Evolutionary conservation across 768 basidiomycete species (phyloP), one percentile per base, ranked within the genome.

Genomic region (Pleurotus eryngii): DNA sequence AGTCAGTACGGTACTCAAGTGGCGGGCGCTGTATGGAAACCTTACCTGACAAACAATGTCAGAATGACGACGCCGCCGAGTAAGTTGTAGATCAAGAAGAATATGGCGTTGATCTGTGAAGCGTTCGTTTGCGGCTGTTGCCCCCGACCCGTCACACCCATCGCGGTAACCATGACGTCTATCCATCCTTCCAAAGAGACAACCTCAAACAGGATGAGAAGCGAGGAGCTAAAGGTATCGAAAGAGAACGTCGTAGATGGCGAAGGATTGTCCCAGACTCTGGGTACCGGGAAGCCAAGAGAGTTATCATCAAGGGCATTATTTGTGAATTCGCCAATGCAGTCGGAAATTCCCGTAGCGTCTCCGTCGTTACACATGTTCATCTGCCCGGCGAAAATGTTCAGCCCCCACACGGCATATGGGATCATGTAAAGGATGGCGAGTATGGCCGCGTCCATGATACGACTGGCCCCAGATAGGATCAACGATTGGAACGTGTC

Each of bases 171-270:
- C 89, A 97, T 89, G 49, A 95, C 96, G 66, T 95, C 92, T n/a
- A 91, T 82, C 96, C 95, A 98, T 2, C 96, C 96, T 72, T 96
- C 95, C 49, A 97, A 74, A 0, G 95, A 96, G 20, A 98, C 92
- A 62, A 96, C 94, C 72, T 98, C 96, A 64, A 97, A 98, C 1
- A 98, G 80, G 65, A 98, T 97, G 54, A 98, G 80, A 40, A 98
- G 75, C 0, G 92, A 89, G 3, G 86, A 74, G 5, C 82, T 78
- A 72, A 98, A 98, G 12, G 76, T 84, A 71, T 98, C 96, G 66
- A 98, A 98, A 2, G 87, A 89, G 74, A 94, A 98, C 1, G 80
- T 80, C 1, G 90, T 92, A 17, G 87, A 89, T 4, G 87, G 87
- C 0, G 85, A 81, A 6, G 96, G 93, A 61, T 92, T 88, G 57